A percentile compares a stretch with the other conserved stretches of the same genome.
phyloP scores from a whole-genome alignment of 2,329 filamentous ascomycete species.

The Paraphoma chrysanthemicola region DNA sequence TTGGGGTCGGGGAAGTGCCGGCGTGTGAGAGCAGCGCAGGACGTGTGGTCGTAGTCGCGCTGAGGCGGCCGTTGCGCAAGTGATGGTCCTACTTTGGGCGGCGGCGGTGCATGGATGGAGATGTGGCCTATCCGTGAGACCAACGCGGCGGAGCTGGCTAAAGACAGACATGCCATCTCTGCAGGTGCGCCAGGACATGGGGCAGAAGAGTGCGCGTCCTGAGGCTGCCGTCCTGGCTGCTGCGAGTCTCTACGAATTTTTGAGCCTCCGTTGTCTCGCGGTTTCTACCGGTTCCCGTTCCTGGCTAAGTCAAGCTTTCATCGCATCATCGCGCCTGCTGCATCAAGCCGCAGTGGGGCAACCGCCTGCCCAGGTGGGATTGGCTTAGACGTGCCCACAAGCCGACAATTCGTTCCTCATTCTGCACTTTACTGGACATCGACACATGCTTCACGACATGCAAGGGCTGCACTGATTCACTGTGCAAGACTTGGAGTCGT shows the following conservation, averaged over 20 bases:
- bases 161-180: conserved; percentile 43
- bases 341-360: conserved; percentile 12
- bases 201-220: conserved; percentile 22
- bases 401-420: neutral
- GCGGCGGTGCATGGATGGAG: neutral
- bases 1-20: conserved; percentile 19
- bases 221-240: conserved; percentile 19
- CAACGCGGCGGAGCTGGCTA: conserved; percentile 40
- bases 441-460: neutral
- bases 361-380: neutral
- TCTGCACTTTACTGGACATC: neutral
- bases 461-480: neutral
- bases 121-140: conserved; percentile 31
- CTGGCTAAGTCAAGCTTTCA: conserved; percentile 21
- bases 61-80: conserved; percentile 17
- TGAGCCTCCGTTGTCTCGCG: conserved; percentile 21
- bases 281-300: conserved; percentile 25
- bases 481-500: neutral
- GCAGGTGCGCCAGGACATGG: conserved; percentile 41
- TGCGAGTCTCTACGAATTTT: conserved; percentile 17
- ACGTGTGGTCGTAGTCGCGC: conserved; percentile 25
- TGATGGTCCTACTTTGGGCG: conserved; percentile 3
- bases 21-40: conserved; percentile 12
- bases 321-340: conserved; percentile 20
- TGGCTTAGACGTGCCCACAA: neutral